phyloP scores from a whole-genome alignment of 2,329 filamentous ascomycete species.

The Nannizziopsis barbatae region DNA sequence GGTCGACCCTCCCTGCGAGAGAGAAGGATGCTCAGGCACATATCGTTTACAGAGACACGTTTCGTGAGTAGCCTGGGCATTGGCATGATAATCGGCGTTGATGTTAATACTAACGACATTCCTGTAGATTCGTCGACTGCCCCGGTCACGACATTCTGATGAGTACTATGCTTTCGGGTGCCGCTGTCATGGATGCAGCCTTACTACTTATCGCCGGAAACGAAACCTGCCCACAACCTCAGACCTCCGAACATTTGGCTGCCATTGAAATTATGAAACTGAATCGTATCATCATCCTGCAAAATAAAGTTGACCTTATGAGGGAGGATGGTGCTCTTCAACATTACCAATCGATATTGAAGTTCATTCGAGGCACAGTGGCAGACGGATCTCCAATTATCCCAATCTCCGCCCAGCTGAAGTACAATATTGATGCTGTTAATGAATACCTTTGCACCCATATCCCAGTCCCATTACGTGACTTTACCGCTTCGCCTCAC shows the following conservation, averaged over 20 bases:
- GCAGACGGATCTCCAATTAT: slow-evolving; percentile 92
- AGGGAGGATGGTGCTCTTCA: slow-evolving; percentile 84
- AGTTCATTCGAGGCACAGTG: slow-evolving; percentile 96
- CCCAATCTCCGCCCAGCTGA: slow-evolving; percentile 92
- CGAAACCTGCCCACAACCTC: slow-evolving; percentile 94
- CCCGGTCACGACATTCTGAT: slow-evolving; percentile 99
- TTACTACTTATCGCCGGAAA: slow-evolving; percentile 94
- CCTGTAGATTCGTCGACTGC: slow-evolving; percentile 80
- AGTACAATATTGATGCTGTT: slow-evolving; percentile 98
- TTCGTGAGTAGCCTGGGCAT: slow-evolving; percentile 50
- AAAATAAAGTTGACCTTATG: slow-evolving; percentile 99
- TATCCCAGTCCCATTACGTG: slow-evolving; percentile 81
- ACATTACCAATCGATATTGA: slow-evolving; percentile 93
- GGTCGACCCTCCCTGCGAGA: slow-evolving; percentile 89
- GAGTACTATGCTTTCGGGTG: slow-evolving; percentile 99
- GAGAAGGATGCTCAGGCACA: slow-evolving; percentile 76
- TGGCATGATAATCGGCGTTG: slow-evolving; percentile 10
- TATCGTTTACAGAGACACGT: slow-evolving; percentile 86
- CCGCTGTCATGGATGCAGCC: slow-evolving; percentile 98
- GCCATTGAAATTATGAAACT: slow-evolving; percentile 99
- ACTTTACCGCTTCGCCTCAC: slow-evolving; percentile 84
- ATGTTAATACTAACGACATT: background rate
- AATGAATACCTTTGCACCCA: slow-evolving; percentile 92
- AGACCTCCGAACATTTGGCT: slow-evolving; percentile 96
- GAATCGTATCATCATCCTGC: slow-evolving; percentile 97